Base-by-base conservation (phyloP, 768 basidiomycete species). In the Terana coerulea region DNA sequence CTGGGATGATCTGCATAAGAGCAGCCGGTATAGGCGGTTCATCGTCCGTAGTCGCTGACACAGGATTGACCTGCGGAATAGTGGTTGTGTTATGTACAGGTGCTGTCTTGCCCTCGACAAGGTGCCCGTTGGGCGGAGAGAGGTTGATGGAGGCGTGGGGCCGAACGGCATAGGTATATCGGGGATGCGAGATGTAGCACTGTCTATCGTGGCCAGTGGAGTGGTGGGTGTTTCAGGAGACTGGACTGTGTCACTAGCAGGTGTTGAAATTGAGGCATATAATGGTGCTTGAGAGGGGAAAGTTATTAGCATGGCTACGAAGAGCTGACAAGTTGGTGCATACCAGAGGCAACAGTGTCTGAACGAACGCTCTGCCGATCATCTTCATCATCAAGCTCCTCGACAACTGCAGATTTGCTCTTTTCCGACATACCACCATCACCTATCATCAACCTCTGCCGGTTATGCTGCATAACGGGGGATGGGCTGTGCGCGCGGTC, bases 401-500 rank as follows among this genome's bases (percentile, higher is more conserved):
- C 61, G 21, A 65, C 62, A 2, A 72, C 66, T 2, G 61, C 68
- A 2, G 54, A 56, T 63, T 74, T 72, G 46, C 66, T 59, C 60
- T 75, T 72, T 28, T 24, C 61, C 66, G 69, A 55, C 69, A 52
- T 62, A 26, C 37, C 63, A 1, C 66, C 70, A 53, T 74, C 81
- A 39, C 81, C 84, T 48, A 92, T 91, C 80, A 91, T 76, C 30
- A 92, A 66, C 34, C 88, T 69, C 42, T 79, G 72, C 12, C 69
- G 68, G 47, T 74, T 72, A 36, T 78, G 73, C 3, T 76, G 75
- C 6, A 83, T 70, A 2, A 81, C 77, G 24, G 75, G 69, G 5
- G 72, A 60, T 10, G 69, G 53, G 14, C 68, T 61, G 31, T 67
- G 62, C 26, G 58, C 57, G 34, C 61, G 67, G 36, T 68, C 67